These are phyloP conservation scores for Aspergillus persii DNA, from an alignment of 2,329 filamentous ascomycete species.

Conservation along the genomic window DNA sequence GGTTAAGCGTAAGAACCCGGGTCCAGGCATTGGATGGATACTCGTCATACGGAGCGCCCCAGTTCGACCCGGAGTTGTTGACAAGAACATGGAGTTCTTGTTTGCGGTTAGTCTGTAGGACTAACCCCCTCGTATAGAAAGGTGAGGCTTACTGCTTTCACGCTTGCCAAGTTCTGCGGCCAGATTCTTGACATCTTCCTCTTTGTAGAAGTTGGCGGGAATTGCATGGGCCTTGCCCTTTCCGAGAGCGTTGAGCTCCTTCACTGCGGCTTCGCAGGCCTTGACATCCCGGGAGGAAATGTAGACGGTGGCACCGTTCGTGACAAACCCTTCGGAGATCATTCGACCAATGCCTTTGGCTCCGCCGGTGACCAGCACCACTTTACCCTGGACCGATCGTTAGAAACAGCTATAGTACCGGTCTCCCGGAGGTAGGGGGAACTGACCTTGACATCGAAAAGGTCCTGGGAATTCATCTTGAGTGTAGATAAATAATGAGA, in stretches of 20 bases:
- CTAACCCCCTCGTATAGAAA: neutral
- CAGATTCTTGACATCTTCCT: conserved; percentile 49
- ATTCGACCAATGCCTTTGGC: conserved; percentile 54
- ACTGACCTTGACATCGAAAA: conserved; percentile 61
- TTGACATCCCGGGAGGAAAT: conserved; percentile 54
- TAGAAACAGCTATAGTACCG: conserved; percentile 37
- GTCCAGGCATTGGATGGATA: conserved; percentile 59
- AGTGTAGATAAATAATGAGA: neutral
- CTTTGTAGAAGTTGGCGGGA: conserved; percentile 52
- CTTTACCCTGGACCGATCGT: conserved; percentile 34
- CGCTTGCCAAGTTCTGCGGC: conserved; percentile 50
- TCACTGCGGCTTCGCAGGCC: conserved; percentile 47
- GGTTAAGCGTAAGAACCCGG: conserved; percentile 55
- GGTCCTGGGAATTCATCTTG: conserved; percentile 53
- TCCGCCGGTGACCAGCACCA: conserved; percentile 52
- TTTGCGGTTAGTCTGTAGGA: neutral
- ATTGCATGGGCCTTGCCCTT: conserved; percentile 53
- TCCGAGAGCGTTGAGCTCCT: conserved; percentile 51
- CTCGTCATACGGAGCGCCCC: conserved; percentile 57
- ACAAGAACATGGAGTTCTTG: conserved; percentile 50
- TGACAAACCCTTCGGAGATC: conserved; percentile 54
- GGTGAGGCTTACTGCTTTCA: conserved; percentile 55
- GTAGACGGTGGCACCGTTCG: conserved; percentile 53
- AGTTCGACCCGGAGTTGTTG: conserved; percentile 55
- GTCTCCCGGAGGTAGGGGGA: neutral